Evolutionary conservation across 495 filamentous ascomycete genomes (phyloP).

Genomic region (Penicillium parvum): DNA sequence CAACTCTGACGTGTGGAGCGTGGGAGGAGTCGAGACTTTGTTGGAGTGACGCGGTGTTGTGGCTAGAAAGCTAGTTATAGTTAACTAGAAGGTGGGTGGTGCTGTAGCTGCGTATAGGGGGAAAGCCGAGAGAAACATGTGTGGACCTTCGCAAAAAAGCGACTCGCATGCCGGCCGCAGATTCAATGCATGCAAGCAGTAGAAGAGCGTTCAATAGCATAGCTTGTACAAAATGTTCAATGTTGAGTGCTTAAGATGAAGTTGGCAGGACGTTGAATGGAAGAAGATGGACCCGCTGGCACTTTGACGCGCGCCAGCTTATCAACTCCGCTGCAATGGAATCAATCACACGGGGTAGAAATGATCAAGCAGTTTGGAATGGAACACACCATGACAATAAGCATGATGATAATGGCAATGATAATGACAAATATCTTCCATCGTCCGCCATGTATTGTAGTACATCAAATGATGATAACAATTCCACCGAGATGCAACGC

Average conservation of each 20-base stretch:
- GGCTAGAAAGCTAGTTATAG: background rate
- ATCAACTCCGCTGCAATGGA: slow-evolving; percentile 2
- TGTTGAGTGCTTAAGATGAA: too few species aligned
- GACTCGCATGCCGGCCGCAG: too few species aligned
- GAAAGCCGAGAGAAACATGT: too few species aligned
- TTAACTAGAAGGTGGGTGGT: background rate
- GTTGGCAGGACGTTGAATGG: background rate
- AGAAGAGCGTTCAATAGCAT: too few species aligned
- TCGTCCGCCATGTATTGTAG: background rate
- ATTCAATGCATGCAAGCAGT: too few species aligned
- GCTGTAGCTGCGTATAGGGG: background rate
- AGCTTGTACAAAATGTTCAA: too few species aligned
- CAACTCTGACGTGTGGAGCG: slow-evolving; percentile 13
- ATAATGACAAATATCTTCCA: background rate
- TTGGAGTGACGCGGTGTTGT: background rate
- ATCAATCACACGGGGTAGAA: slow-evolving; percentile 3
- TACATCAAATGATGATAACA: background rate
- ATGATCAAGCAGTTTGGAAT: too few species aligned
- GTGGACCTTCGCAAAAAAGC: too few species aligned
- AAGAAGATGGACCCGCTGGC: background rate
- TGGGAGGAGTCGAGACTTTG: slow-evolving; percentile 17
- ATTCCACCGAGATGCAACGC: background rate
- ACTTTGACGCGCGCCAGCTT: slow-evolving; percentile 18
- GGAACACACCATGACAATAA: background rate
- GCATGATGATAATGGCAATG: background rate